These are phyloP conservation scores for Cyclotella distinguenda DNA, from an alignment of 108 stramenopile species.

Conservation along the genomic window DNA sequence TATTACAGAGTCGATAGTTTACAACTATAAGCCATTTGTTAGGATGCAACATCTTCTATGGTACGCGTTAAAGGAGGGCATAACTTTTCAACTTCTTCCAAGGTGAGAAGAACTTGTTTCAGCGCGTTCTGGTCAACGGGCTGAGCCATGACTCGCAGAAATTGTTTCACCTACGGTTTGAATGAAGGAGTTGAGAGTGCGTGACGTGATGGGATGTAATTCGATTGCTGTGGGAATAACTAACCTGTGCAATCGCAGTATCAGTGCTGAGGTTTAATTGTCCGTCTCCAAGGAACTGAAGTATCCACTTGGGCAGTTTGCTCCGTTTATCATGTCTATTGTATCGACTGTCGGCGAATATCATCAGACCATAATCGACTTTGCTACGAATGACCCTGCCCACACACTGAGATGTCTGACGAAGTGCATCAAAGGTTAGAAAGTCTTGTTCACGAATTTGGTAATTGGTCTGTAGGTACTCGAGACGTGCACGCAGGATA, in stretches of 20 bases:
- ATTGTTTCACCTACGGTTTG: slow-evolving; percentile 73
- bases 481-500: slow-evolving; percentile 91
- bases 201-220: no score
- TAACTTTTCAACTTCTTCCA: slow-evolving; percentile 69
- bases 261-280: slow-evolving; percentile 93
- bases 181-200: no score
- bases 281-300: slow-evolving; percentile 89
- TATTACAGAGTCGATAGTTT: no score
- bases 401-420: slow-evolving; percentile 93
- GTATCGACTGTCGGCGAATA: slow-evolving; percentile 70
- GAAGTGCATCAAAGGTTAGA: slow-evolving; percentile 95
- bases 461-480: slow-evolving; percentile 91
- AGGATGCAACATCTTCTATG: neutral
- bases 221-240: no score
- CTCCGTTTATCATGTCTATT: slow-evolving; percentile 94
- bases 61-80: slow-evolving; percentile 2
- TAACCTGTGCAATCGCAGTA: slow-evolving; percentile 79
- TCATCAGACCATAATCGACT: slow-evolving; percentile 96
- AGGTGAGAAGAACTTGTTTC: slow-evolving; percentile 79
- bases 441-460: slow-evolving; percentile 96
- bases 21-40: neutral
- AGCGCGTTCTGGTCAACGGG: slow-evolving; percentile 88
- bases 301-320: slow-evolving; percentile 97
- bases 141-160: slow-evolving; percentile 95
- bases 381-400: slow-evolving; percentile 95